These are phyloP conservation scores for Marasmius fiardii DNA, from an alignment of 1,284 basidiomycete species.

Conservation along the genomic window DNA sequence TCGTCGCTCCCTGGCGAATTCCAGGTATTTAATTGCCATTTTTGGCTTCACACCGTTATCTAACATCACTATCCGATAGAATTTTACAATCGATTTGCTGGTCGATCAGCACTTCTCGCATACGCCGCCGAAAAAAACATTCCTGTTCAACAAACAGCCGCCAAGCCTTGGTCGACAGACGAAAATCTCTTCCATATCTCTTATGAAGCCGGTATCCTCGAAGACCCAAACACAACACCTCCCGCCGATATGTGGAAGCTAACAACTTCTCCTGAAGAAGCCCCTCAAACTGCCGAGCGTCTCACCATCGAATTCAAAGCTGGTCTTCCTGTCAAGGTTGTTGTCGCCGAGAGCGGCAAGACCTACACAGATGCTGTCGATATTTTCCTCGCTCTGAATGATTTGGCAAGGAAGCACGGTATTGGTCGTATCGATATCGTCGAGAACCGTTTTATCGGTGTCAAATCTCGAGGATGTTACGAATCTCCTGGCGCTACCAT, in stretches of 20 bases:
- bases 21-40: constrained; percentile 55
- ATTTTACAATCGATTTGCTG: constrained; percentile 97
- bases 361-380: constrained; percentile 91
- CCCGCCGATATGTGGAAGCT: constrained; percentile 99
- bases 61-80: constrained; percentile 39
- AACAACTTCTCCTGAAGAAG: constrained; percentile 80
- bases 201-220: constrained; percentile 98
- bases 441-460: constrained; percentile 99
- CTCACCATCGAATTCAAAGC: constrained; percentile 84
- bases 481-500: constrained; percentile 97
- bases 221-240: constrained; percentile 94
- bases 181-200: constrained; percentile 99
- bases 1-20: constrained; percentile 96
- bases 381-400: constrained; percentile 91
- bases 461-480: constrained; percentile 99
- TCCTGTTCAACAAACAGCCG: constrained; percentile 91
- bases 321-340: constrained; percentile 85
- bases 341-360: constrained; percentile 46
- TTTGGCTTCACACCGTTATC: not conserved
- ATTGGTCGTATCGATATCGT: constrained; percentile 98
- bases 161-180: constrained; percentile 99
- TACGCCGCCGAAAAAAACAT: constrained; percentile 91
- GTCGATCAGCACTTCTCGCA: constrained; percentile 88
- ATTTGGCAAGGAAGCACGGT: constrained; percentile 92
- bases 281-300: constrained; percentile 79